Conservation (phyloP, 805 yeast species). For the Diddensiella caesifluorescens region DNA sequence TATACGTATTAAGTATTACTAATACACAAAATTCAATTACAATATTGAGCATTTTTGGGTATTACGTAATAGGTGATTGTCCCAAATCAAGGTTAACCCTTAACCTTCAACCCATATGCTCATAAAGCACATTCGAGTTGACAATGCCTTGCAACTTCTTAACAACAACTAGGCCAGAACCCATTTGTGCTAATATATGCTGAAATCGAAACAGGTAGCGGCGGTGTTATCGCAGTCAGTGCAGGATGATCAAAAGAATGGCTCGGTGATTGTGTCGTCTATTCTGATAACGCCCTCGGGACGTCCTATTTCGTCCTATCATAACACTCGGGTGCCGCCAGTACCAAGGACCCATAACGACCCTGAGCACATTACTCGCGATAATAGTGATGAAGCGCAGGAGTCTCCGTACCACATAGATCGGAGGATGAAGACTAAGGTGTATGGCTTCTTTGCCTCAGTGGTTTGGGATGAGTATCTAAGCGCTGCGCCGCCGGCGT, state of each 20-base stretch:
- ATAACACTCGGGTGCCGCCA: constrained; percentile 19
- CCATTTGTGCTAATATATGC: too few species aligned
- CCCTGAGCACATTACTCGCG: too few species aligned
- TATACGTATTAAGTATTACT: too few species aligned
- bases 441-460: constrained; percentile 29
- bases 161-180: too few species aligned
- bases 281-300: constrained; percentile 22
- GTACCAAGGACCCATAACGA: constrained; percentile 16
- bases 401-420: constrained; percentile 21
- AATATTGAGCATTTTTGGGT: too few species aligned
- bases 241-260: constrained; percentile 13
- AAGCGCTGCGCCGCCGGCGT: constrained; percentile 3
- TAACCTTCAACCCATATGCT: too few species aligned
- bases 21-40: too few species aligned
- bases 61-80: too few species aligned
- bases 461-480: constrained; percentile 26
- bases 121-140: too few species aligned
- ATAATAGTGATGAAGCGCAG: constrained; percentile 1
- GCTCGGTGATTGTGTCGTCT: constrained; percentile 21
- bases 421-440: constrained; percentile 27
- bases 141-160: too few species aligned
- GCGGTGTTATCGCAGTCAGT: constrained; percentile 23
- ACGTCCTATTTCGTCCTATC: constrained; percentile 22
- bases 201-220: constrained; percentile 18
- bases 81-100: too few species aligned